Base-by-base conservation (phyloP, 768 basidiomycete genomes). In the Tubosaeta brunneosetosa region DNA sequence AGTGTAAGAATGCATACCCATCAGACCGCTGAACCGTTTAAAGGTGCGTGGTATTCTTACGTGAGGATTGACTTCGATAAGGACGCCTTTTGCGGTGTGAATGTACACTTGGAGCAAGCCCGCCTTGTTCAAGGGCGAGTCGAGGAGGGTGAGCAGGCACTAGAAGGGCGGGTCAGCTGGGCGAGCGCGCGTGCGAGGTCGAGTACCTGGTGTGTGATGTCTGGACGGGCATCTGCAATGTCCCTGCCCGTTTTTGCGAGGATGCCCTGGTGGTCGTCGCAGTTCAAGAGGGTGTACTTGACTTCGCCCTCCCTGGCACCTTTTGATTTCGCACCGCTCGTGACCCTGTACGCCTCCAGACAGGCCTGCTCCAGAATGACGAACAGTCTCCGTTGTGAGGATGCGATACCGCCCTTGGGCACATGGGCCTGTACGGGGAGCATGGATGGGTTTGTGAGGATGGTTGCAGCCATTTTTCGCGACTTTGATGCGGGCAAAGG, bases 211-310 rank as follows among this genome's bases (percentile, higher is more conserved):
- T 99, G 97, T 0, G 97, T 98, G 64, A 98, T 98, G 72, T 98
- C 97, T 2, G 97, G 97, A 58, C 97, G 77, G n/a, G 97, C 97
- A 72, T 98, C 94, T 14, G 97, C 97, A 55, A 98, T 98, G 72
- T 99, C 97, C 66, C 95, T 81, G 14, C 94, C 93, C 0, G 93
- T 97, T 72, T 97, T 98, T 5, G 97, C 95, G 56, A 99, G 77
- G 60, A 99, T 97, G 50, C 95, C 95, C 69, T 99, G 97, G 72
- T 97, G 97, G 61, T 98, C 97, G 67, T 98, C 97, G 70, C 97
- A 98, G 72, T 99, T 99, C 59, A 99, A 72, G 53, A 99, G 74
- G 9, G 94, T 94, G 71, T 97, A 98, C 72, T 97, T 97, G 53
- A 91, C 92, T 53, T 95, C 94, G 63, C 75, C 82, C 68, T 66